Conservation (phyloP, 768 basidiomycete genomes). For the Tylopilus cervinicoccineus region DNA sequence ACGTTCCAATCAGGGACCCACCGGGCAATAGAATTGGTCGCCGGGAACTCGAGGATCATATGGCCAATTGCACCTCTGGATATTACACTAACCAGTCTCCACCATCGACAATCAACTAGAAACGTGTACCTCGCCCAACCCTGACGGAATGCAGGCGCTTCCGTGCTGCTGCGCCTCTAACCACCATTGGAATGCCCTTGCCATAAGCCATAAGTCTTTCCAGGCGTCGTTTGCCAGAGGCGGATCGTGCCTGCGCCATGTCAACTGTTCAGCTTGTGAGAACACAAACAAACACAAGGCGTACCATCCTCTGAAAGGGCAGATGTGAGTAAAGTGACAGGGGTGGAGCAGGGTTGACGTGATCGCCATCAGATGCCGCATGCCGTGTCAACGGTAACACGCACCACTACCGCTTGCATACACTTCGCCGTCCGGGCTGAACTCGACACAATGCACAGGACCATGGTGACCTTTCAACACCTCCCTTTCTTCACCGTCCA, state of each 20-base stretch:
- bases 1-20: no score
- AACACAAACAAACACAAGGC: conserved; percentile 18
- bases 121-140: conserved; percentile 7
- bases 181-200: conserved; percentile 54
- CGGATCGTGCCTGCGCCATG: conserved; percentile 75
- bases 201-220: conserved; percentile 91
- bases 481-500: conserved; percentile 87
- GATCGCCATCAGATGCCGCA: conserved; percentile 7
- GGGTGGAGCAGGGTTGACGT: conserved; percentile 3
- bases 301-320: conserved; percentile 64
- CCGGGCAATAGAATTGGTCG: no score
- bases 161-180: conserved; percentile 6
- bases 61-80: no score
- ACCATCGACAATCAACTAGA: no score
- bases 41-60: no score
- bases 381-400: conserved; percentile 30
- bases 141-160: conserved; percentile 8
- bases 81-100: no score
- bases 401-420: conserved; percentile 95
- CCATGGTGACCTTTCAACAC: conserved; percentile 96
- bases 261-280: conserved; percentile 4
- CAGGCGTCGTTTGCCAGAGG: conserved; percentile 95
- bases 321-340: conserved; percentile 1
- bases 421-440: conserved; percentile 95
- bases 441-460: conserved; percentile 91